phyloP scores from a whole-genome alignment of 164 flowering plant genomes.

The Tinospora cordifolia region DNA sequence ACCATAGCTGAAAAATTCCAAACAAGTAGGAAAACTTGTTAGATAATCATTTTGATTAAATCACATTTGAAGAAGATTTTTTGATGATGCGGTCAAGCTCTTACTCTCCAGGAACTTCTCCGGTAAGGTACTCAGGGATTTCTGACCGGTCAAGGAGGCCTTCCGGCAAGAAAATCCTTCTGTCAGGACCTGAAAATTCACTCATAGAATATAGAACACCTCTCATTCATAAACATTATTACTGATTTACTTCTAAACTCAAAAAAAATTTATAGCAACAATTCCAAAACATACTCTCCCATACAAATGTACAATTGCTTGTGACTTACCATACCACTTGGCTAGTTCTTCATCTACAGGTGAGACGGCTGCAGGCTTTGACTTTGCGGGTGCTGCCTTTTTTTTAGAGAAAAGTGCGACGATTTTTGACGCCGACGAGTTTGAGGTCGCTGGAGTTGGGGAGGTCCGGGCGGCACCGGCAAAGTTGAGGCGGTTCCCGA shows the following conservation, averaged over 20 bases:
- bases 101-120: conserved; percentile 99
- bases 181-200: conserved; percentile 69
- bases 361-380: conserved; percentile 33
- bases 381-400: conserved; percentile 52
- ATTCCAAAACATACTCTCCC: neutral
- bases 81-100: conserved; percentile 9
- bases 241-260: too few relatives aligned
- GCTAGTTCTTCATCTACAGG: conserved; percentile 83
- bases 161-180: conserved; percentile 92
- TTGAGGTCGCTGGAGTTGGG: conserved; percentile 38
- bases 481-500: conserved; percentile 55
- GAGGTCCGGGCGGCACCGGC: conserved; percentile 27
- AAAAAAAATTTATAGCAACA: too few relatives aligned
- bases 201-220: neutral
- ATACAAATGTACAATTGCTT: neutral
- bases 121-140: conserved; percentile 84
- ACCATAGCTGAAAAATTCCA: conserved; percentile 62
- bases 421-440: conserved; percentile 46
- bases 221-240: neutral
- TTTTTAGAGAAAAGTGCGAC: conserved; percentile 85
- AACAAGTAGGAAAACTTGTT: neutral
- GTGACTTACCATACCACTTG: conserved; percentile 98
- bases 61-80: neutral
- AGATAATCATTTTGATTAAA: neutral
- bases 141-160: conserved; percentile 91